Evolutionary conservation across 768 basidiomycete genomes (phyloP), one percentile per base, ranked within the genome.

Genomic region (Suillus lakei): DNA sequence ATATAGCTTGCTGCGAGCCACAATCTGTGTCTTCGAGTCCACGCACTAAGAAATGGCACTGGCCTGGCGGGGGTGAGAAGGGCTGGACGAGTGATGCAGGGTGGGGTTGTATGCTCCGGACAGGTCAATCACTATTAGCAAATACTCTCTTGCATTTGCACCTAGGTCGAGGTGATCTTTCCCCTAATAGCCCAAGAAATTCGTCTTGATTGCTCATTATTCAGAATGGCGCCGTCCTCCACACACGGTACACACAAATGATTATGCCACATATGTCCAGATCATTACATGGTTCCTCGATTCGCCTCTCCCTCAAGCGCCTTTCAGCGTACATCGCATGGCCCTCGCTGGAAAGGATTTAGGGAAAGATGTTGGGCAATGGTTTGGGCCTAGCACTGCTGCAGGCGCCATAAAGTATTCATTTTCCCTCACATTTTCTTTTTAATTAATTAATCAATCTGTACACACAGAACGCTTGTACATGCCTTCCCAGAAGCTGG

Each of bases 381-480:
- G 97, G 97, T 99, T 99, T 72, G 97, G 97, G 0, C 97, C 97
- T 0, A 96, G 93, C 73, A 95, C 93, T 0, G 98, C 97, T n/a
- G 96, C 96, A 9, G 96, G 96, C 43, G 96, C 95, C 13, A 92
- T 99, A 80, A 95, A 92, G 92, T 94, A 73, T 63, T n/a, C 51
- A 46, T 4, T 61, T 46, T 44, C 39, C 26, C 53, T 23, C 9
- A 36, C 15, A 21, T 53, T 2, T 59, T 62, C 28, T 10, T 26
- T 59, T 21, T 28, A 41, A 41, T 30, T 32, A 43, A 55, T 60
- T 6, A 30, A 41, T 67, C 65, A 39, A 76, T 6, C 32, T 3
- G 23, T 21, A n/a, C 21, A 36, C 51, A 1, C 72, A 95, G 94
- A 76, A 83, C 89, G 0, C 86, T 98, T 15, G 90, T 93, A 16